These are phyloP conservation scores for Colletotrichum ledebouriae DNA, from an alignment of 2,329 filamentous ascomycete genomes.

Conservation along the genomic window DNA sequence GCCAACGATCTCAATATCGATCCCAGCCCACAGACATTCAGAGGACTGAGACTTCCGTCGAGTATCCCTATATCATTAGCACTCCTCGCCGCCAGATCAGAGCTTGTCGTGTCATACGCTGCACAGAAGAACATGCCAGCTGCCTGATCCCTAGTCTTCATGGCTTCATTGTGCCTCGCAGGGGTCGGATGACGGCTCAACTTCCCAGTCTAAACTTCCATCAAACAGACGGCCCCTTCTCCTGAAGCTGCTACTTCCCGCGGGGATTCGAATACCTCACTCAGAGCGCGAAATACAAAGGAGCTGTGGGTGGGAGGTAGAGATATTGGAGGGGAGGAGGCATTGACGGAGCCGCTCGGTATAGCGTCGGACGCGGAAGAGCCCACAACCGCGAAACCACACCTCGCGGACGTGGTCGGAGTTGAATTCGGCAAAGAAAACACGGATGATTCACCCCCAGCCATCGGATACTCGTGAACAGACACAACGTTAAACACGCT, in stretches of 20 bases:
- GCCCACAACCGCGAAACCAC: not conserved
- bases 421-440: not conserved
- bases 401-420: not conserved
- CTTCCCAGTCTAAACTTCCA: not conserved
- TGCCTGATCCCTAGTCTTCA: not conserved
- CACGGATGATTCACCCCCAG: not conserved
- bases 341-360: slow-evolving; percentile 1
- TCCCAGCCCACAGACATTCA: not conserved
- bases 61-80: not conserved
- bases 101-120: not conserved
- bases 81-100: not conserved
- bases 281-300: not conserved
- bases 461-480: not conserved
- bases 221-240: not conserved
- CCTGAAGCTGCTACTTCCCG: not conserved
- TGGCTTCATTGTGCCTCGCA: not conserved
- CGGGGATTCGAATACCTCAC: not conserved
- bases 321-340: not conserved
- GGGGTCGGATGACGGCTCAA: not conserved
- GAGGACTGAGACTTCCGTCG: too few relatives aligned
- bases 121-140: not conserved
- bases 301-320: not conserved
- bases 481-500: not conserved
- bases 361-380: not conserved
- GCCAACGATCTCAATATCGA: not conserved